phyloP scores from a whole-genome alignment of 1,139 yeast genomes.

The Saccharomyces hybrid region DNA sequence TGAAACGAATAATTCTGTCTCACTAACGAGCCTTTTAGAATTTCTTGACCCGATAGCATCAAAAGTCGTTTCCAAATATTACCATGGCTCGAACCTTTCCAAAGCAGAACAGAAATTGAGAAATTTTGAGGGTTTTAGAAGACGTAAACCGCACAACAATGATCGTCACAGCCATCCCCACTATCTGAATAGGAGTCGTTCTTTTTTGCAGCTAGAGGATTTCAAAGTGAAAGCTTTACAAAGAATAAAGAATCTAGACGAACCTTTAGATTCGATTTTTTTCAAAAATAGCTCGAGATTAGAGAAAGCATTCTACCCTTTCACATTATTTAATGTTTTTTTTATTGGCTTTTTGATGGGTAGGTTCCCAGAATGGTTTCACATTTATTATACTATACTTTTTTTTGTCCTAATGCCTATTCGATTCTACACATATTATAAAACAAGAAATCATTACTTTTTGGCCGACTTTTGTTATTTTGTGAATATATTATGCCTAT shows the following conservation, averaged over 20 bases:
- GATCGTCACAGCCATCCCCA: neutral
- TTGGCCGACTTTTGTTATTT: conserved; percentile 91
- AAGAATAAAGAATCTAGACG: conserved; percentile 19
- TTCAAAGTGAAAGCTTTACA: conserved; percentile 15
- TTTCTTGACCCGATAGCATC: conserved; percentile 6
- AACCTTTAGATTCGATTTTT: conserved; percentile 21
- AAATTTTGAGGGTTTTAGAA: conserved; percentile 10
- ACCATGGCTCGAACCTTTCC: conserved; percentile 8
- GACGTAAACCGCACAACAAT: conserved; percentile 5
- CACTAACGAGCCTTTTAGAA: conserved; percentile 2
- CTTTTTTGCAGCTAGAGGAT: conserved; percentile 15
- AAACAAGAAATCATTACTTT: conserved; percentile 72
- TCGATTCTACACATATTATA: conserved; percentile 74
- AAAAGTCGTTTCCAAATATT: conserved; percentile 1
- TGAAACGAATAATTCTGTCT: neutral
- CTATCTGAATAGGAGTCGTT: neutral
- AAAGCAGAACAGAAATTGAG: conserved; percentile 13
- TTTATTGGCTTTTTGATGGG: conserved; percentile 73
- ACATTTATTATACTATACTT: conserved; percentile 60
- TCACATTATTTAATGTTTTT: conserved; percentile 63
- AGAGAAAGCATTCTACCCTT: conserved; percentile 76
- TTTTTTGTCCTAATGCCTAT: conserved; percentile 70
- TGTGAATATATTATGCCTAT: conserved; percentile 62
- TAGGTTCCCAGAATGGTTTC: conserved; percentile 67
- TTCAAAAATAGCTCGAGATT: conserved; percentile 48